Base-by-base conservation (phyloP, 495 filamentous ascomycete genomes). In the Penicillium cosmopolitanum region DNA sequence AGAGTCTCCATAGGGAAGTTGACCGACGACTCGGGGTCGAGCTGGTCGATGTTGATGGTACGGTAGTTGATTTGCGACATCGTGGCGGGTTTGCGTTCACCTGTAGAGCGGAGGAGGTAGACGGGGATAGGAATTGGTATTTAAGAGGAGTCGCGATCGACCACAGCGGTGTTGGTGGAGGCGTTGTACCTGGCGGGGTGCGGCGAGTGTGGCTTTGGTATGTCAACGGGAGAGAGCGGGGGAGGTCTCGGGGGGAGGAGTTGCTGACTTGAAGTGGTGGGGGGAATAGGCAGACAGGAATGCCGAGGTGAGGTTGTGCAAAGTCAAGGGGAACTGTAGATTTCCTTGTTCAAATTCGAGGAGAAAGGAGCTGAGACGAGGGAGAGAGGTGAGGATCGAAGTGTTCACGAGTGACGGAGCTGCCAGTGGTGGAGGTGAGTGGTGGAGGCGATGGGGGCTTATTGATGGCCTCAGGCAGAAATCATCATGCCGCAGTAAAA, bases 31-130 rank as follows among this genome's bases (percentile, higher is more conserved):
- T 97, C 93, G n/a, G 92, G 89, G 75, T 93, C 88, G 55, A 94
- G 85, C 63, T 86, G 83, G 75, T 97, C 93, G 77, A 97, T 87
- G 80, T 96, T 91, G 82, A 96, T 94, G 66, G 91, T 96, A 71
- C 93, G 90, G 87, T 91, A 97, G 81, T 89, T 89, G 68, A 79
- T 63, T 68, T 77, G 75, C 44, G 85, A 75, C 85, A 88, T 88
- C 51, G 56, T 77, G 64, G 64, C 52, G 59, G 21, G 10, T 44
- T 42, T 61, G 13, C 43, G 11, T 28, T 48, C 19, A 6, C 42
- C 4, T 44, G 42, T 9, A 44, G 42, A 28, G n/a, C 16, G 15
- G 40, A 53, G 7, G 40, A 36, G 15, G 53, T 52, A 10, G 2
- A 6, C 16, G 23, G 47, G 44, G 7, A 31, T 16, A 36, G 21